These are phyloP conservation scores for Trametes villosa DNA, from an alignment of 768 basidiomycete species.

Conservation along the genomic window DNA sequence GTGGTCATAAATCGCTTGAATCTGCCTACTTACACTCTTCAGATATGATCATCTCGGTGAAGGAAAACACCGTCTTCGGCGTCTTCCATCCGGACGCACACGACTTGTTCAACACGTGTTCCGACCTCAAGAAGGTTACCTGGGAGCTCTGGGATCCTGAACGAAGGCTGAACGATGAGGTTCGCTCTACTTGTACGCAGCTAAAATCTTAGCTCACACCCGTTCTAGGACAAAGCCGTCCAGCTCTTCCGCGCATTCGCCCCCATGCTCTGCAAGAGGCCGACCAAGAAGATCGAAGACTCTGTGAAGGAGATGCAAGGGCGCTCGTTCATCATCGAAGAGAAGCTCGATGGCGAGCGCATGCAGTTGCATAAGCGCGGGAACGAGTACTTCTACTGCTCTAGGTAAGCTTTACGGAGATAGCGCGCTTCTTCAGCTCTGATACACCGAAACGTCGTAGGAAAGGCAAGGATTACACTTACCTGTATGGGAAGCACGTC, in stretches of 20 bases:
- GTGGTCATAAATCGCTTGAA: too few relatives aligned
- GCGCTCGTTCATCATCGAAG: slow-evolving; percentile 86
- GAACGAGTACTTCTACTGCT: slow-evolving; percentile 91
- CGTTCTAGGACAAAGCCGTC: slow-evolving; percentile 74
- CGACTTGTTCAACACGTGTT: slow-evolving; percentile 94
- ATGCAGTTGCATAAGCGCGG: slow-evolving; percentile 95
- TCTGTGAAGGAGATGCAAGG: slow-evolving; percentile 85
- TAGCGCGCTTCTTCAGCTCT: not conserved
- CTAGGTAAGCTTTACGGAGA: slow-evolving; percentile 55
- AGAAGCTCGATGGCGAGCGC: slow-evolving; percentile 96
- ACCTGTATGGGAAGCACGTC: slow-evolving; percentile 86
- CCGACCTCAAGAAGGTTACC: slow-evolving; percentile 91
- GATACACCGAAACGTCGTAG: slow-evolving; percentile 39
- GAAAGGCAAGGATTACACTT: slow-evolving; percentile 90
- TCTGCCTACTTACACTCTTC: too few relatives aligned
- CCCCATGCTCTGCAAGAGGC: slow-evolving; percentile 94
- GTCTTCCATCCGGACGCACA: slow-evolving; percentile 95
- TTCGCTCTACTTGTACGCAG: slow-evolving; percentile 22
- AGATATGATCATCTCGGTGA: slow-evolving; percentile 93
- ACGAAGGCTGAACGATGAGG: slow-evolving; percentile 64
- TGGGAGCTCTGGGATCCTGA: slow-evolving; percentile 86
- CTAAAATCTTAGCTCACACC: not conserved
- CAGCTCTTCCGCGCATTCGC: slow-evolving; percentile 86
- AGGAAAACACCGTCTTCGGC: slow-evolving; percentile 90
- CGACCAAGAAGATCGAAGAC: slow-evolving; percentile 78